Percentiles rank a stretch among this genome's conserved stretches.
Evolutionary conservation across 176 grass and related monocot genomes (phyloP).

Genomic region (Phoenix dactylifera): DNA sequence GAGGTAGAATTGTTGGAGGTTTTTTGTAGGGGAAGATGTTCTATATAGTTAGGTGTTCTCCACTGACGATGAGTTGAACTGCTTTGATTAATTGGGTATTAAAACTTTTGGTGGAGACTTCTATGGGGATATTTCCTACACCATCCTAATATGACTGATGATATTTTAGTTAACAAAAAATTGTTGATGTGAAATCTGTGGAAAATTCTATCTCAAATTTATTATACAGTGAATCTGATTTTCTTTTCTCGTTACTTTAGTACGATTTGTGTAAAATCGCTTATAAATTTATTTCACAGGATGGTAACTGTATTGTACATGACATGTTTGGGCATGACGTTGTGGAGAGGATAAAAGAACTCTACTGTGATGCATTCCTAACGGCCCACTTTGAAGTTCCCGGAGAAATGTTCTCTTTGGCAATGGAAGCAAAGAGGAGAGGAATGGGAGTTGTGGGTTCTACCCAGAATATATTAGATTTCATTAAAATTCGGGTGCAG

Average conservation of each 20-base stretch:
- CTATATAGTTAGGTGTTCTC: too few species aligned
- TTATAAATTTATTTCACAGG: constrained; percentile 34
- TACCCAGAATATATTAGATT: constrained; percentile 91
- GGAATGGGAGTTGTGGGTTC: constrained; percentile 96
- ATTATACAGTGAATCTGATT: background rate
- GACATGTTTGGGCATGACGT: constrained; percentile 92
- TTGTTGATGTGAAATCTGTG: too few species aligned
- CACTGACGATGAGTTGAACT: too few species aligned
- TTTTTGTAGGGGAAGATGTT: too few species aligned
- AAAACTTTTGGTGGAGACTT: too few species aligned
- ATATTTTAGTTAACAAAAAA: too few species aligned
- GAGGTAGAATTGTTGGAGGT: too few species aligned
- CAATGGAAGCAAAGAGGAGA: constrained; percentile 90
- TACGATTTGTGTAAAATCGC: background rate
- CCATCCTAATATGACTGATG: too few species aligned
- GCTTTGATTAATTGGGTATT: too few species aligned
- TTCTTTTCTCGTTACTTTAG: background rate
- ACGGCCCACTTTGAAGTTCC: constrained; percentile 98
- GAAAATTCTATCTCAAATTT: too few species aligned
- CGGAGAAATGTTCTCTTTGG: constrained; percentile 96
- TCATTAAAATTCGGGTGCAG: constrained; percentile 57
- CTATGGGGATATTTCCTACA: too few species aligned
- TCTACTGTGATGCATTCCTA: constrained; percentile 83
- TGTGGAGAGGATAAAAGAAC: constrained; percentile 83
- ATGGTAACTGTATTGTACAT: constrained; percentile 95